Percentiles rank a stretch among this genome's conserved stretches.
Evolutionary conservation across 169 alveolate genomes (phyloP).

Genomic region (Eimeria sp.): DNA sequence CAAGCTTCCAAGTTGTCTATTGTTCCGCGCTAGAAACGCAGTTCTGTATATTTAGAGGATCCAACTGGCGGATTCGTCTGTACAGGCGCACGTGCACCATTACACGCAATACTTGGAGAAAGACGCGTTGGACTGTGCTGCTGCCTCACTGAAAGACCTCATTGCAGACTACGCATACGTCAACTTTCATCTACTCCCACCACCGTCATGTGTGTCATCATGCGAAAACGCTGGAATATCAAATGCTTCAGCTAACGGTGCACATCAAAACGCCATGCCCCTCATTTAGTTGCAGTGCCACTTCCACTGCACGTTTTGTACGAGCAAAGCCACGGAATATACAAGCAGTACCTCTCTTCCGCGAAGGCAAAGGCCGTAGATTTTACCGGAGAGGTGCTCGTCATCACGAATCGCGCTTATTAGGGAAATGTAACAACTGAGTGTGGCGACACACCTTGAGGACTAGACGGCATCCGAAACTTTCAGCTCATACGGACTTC

Average conservation of each 20-base stretch:
- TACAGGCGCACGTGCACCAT: conserved; percentile 82
- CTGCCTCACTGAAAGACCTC: conserved; percentile 29
- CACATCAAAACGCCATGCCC: not conserved
- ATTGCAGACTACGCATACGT: conserved; percentile 37
- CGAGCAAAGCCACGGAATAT: not conserved
- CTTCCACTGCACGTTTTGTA: not conserved
- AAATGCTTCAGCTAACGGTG: not conserved
- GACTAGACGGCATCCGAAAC: not conserved
- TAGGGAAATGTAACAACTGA: not conserved
- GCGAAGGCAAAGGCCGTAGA: not conserved
- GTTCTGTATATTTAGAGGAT: not conserved
- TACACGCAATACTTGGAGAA: conserved; percentile 42
- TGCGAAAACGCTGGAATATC: not conserved
- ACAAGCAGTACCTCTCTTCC: not conserved
- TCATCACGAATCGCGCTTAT: not conserved
- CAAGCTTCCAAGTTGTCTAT: not conserved
- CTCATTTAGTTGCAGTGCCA: not conserved
- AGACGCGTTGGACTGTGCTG: conserved; percentile 49
- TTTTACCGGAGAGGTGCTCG: not conserved
- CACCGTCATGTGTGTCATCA: conserved; percentile 9
- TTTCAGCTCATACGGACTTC: not conserved
- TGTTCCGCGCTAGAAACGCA: not conserved
- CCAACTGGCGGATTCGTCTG: not conserved
- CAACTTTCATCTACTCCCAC: conserved; percentile 33
- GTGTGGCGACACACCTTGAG: not conserved